Evolutionary conservation across 1,139 yeast genomes (phyloP), one percentile per base, ranked within the genome.

Genomic region (Saccharomycopsis crataegensis): DNA sequence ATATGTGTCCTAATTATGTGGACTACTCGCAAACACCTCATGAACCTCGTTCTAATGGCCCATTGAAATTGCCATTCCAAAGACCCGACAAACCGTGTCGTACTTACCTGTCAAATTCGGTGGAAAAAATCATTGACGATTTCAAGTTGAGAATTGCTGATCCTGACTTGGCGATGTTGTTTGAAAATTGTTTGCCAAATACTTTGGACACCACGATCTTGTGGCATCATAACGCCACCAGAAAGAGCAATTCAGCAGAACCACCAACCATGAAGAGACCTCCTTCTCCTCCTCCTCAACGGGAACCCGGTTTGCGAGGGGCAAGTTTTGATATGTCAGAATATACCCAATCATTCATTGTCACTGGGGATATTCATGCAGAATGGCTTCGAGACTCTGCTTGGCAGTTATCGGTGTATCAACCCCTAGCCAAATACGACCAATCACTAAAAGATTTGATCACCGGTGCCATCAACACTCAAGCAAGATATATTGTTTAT

Each of bases 321-420:
- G 43, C 9, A 40, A 14, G 17, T 8, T 2, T 7, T 17, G 33
- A 22, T 9, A 59, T 32, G 52, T n/a, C 31, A 28, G 43, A 32
- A 12, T 55, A 49, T 36, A 34, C 49, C 9, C 57, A 75, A 57
- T 73, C 85, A 0, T 89, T 89, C 67, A 78, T 89, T 1, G 95
- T 89, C 38, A 89, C 96, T 0, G 96, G 96, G 3, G 96, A 88
- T 62, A 84, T 84, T 46, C 90, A 88, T 66, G 96, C 96, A 1
- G 96, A 88, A 67, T 89, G 96, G 82, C 70, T 89, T 43, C 70
- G 96, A 49, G 96, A 89, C 67, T 83, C 96, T 1, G 89, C 96
- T 0, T 73, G 95, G 60, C 96, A 89, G 64, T 70, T 89, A 54
- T 77, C 89, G 1, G 89, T 87, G 2, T 90, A 88, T 64, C 83